A percentile compares a stretch with the other conserved stretches of the same genome.
These are phyloP conservation scores for Aspergillus indologenus DNA, from an alignment of 495 filamentous ascomycete species.

Conservation along the genomic window DNA sequence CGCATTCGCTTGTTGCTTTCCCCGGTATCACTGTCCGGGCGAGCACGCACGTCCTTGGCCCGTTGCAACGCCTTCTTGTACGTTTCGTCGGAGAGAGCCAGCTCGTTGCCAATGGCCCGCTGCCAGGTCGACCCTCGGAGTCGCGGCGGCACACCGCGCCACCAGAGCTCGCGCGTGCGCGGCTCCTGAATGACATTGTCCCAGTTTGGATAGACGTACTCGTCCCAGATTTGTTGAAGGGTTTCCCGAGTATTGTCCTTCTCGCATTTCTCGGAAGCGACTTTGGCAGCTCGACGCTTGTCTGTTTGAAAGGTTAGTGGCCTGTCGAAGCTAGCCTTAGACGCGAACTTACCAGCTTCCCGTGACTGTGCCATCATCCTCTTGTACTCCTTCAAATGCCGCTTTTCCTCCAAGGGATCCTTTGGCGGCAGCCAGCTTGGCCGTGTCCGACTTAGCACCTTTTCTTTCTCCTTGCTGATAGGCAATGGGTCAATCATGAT, in stretches of 20 bases:
- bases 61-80: conserved; percentile 76
- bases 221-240: conserved; percentile 77
- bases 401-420: conserved; percentile 85
- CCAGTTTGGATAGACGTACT: conserved; percentile 85
- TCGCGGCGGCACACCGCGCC: conserved; percentile 80
- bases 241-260: conserved; percentile 65
- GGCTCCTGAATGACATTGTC: conserved; percentile 67
- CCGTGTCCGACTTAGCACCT: conserved; percentile 81
- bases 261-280: conserved; percentile 49
- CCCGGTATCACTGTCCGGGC: conserved; percentile 38
- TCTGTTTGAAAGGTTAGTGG: conserved; percentile 30
- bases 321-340: not conserved
- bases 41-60: conserved; percentile 62
- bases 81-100: conserved; percentile 70
- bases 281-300: conserved; percentile 47
- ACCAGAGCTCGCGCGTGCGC: conserved; percentile 86
- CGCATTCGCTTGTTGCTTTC: conserved; percentile 48
- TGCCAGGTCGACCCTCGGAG: conserved; percentile 83
- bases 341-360: conserved; percentile 58
- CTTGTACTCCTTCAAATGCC: conserved; percentile 88
- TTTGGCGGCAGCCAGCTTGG: conserved; percentile 97
- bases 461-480: conserved; percentile 94
- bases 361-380: conserved; percentile 82
- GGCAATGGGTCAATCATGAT: conserved; percentile 96
- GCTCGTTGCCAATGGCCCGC: conserved; percentile 83